Base-by-base conservation (phyloP, 768 basidiomycete species). In the Trametes gibbosa region DNA sequence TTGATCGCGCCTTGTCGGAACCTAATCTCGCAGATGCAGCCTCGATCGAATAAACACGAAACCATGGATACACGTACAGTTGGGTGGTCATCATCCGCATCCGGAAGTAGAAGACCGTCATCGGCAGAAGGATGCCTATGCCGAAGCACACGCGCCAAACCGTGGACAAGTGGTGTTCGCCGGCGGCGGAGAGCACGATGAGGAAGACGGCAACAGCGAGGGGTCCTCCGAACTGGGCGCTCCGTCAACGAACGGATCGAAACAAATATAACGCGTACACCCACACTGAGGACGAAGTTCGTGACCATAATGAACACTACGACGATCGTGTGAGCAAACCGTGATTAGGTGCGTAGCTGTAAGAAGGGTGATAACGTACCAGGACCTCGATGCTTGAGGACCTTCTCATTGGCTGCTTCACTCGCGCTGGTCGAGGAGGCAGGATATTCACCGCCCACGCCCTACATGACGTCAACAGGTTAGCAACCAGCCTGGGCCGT, bases 361-460 rank as follows among this genome's bases (percentile, higher is more conserved):
- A 8, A 4, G 17, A 29, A 25, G 10, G 4, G 16, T 54, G n/a
- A 58, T 40, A 19, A 65, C 65, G 5, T 64, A 84, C 84, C 74
- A 63, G 85, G 84, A 0, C 89, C 89, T 37, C 88, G 80, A 52
- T 77, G 70, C 63, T 78, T 76, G 27, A 81, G 54, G 71, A 82
- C 82, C 65, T 80, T 83, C 71, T 90, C 87, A 65, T 90, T 90
- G 17, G 88, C 86, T 29, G 87, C 81, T 70, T 90, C 89, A 29
- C 80, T 81, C 5, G 88, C 87, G 41, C 81, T 81, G 0, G 86
- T 84, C 0, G 84, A 85, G 6, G 84, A 86, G 6, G 85, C 86
- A 0, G 89, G 88, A 70, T 91, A 90, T 73, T 90, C 88, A 24
- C 88, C 88, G 35, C 87, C 87, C 13, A 88, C 87, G 58, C 88